Conservation (phyloP, 371 early-diverging fungal genomes). For the Mortierella sp. region DNA sequence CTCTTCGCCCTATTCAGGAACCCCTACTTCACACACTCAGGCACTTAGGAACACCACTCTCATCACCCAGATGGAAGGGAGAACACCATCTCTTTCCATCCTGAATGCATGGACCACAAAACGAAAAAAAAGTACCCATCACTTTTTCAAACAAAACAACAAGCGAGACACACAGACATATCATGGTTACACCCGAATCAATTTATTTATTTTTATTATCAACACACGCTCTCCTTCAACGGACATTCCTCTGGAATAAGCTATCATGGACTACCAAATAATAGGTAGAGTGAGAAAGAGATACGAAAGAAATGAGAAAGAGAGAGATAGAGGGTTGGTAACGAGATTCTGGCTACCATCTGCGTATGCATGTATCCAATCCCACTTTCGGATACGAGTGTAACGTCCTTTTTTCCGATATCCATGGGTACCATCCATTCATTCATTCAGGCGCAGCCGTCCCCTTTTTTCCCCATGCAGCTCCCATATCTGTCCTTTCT, state of each 20-base stretch:
- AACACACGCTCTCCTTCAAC: too few species aligned
- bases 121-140: background rate
- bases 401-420: background rate
- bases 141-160: background rate
- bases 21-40: background rate
- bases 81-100: background rate
- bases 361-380: background rate
- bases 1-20: background rate
- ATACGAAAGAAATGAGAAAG: background rate
- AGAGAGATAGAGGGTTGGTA: background rate
- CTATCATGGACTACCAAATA: background rate
- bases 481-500: background rate
- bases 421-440: background rate
- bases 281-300: background rate
- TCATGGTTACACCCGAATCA: background rate
- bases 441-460: background rate
- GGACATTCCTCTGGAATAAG: background rate
- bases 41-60: background rate
- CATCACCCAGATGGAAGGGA: background rate
- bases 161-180: background rate
- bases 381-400: background rate
- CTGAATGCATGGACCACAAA: background rate
- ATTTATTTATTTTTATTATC: background rate
- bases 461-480: conserved; percentile 5
- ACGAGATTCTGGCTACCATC: background rate